Evolutionary conservation across 805 yeast genomes (phyloP).

Genomic region (Zygosaccharomyces lentus): DNA sequence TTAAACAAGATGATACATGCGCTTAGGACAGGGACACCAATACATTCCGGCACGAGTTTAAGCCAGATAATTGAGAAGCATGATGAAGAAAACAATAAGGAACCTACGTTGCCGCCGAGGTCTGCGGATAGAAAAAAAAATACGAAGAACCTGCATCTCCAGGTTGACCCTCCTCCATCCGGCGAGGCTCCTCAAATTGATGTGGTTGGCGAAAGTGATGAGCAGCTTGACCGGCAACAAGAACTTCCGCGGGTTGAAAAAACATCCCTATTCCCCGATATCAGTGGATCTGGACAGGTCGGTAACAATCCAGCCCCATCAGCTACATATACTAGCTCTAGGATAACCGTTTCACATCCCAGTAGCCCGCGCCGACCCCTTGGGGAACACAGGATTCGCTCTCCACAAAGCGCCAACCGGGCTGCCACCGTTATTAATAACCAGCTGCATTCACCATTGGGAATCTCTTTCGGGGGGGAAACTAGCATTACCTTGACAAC

Average conservation of each 20-base stretch:
- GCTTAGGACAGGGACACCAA: conserved; percentile 12
- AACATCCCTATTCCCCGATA: conserved; percentile 2
- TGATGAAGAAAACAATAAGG: conserved; percentile 9
- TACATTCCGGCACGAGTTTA: conserved; percentile 11
- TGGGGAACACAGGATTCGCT: conserved; percentile 15
- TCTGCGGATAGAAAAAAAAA: conserved; percentile 36
- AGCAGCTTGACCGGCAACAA: not conserved
- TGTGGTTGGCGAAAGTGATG: conserved; percentile 5
- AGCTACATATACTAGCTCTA: conserved; percentile 35
- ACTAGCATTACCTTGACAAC: conserved; percentile 1
- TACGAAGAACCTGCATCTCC: conserved; percentile 18
- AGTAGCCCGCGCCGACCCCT: conserved; percentile 15
- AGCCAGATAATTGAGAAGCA: conserved; percentile 6
- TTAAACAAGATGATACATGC: conserved; percentile 17
- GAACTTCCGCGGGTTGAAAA: conserved; percentile 1
- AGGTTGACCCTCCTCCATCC: not conserved
- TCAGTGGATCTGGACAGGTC: conserved; percentile 2
- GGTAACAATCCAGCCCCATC: conserved; percentile 34
- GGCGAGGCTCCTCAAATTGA: conserved; percentile 10
- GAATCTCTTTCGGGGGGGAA: conserved; percentile 9
- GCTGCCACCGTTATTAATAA: conserved; percentile 33
- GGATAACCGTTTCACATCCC: conserved; percentile 35
- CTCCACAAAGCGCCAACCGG: conserved; percentile 30
- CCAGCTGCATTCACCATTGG: conserved; percentile 34
- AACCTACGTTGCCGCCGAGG: conserved; percentile 36